A percentile compares a stretch with the other conserved stretches of the same genome.
These are phyloP conservation scores for Eragrostis nindensis DNA, from an alignment of 176 grass and related monocot species.

Conservation along the genomic window DNA sequence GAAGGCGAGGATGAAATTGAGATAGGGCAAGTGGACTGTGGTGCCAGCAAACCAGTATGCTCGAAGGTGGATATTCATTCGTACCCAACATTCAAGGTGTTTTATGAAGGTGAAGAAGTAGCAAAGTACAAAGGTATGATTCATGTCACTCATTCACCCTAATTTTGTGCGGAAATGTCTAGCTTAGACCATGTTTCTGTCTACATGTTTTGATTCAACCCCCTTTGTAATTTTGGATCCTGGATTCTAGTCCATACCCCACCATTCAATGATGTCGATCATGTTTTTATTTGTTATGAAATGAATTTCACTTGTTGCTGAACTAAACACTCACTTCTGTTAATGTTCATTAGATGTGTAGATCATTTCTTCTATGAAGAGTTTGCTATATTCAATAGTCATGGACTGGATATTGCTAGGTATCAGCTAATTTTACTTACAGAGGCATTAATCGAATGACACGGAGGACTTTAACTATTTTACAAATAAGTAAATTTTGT, in stretches of 20 bases:
- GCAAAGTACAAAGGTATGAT: conserved; percentile 90
- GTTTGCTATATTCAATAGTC: background rate
- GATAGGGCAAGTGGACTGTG: conserved; percentile 88
- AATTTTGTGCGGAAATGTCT: background rate
- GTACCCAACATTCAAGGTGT: conserved; percentile 93
- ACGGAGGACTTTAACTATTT: background rate
- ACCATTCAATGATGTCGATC: background rate
- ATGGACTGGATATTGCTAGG: background rate
- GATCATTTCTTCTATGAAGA: background rate
- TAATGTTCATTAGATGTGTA: background rate
- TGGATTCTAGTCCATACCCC: background rate
- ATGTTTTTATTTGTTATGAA: too few species aligned
- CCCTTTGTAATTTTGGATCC: background rate
- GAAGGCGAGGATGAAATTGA: conserved; percentile 92
- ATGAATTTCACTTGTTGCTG: too few species aligned
- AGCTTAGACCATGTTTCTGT: background rate
- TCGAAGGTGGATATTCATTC: conserved; percentile 91
- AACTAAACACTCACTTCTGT: background rate
- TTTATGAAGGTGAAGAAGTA: conserved; percentile 87
- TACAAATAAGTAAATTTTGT: background rate
- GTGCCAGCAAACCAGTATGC: conserved; percentile 76
- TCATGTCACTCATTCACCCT: background rate
- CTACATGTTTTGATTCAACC: background rate
- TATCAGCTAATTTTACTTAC: background rate
- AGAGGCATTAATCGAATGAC: background rate